These are phyloP conservation scores for Coemansia sp. DNA, from an alignment of 192 early-diverging fungal genomes.

Conservation along the genomic window DNA sequence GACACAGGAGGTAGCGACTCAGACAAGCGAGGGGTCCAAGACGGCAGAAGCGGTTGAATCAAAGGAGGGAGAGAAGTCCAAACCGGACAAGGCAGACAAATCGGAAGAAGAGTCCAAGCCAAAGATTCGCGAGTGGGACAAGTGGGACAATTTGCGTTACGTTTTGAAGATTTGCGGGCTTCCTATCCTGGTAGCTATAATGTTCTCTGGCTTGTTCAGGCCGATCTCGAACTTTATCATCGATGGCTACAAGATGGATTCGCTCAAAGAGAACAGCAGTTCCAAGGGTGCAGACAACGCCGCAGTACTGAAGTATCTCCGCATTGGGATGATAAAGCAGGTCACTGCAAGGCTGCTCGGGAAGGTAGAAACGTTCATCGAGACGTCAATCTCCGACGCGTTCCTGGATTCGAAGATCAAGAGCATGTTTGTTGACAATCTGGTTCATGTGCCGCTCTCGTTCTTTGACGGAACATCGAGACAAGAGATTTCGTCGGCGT, in stretches of 20 bases:
- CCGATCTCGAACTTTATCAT: constrained; percentile 27
- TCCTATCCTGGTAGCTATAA: constrained; percentile 7
- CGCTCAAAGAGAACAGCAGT: constrained; percentile 18
- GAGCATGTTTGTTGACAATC: constrained; percentile 19
- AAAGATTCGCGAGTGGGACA: constrained; percentile 25
- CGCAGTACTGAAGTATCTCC: constrained; percentile 25
- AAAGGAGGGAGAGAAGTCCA: background rate
- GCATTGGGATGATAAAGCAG: constrained; percentile 19
- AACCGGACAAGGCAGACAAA: background rate
- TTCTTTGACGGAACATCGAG: constrained; percentile 40
- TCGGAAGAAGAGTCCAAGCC: background rate
- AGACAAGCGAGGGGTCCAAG: background rate
- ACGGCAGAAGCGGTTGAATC: background rate
- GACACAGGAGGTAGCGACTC: background rate
- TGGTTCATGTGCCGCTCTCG: constrained; percentile 38
- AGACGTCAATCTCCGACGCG: background rate
- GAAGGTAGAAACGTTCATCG: constrained; percentile 4
- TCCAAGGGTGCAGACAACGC: background rate
- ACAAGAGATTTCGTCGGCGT: constrained; percentile 26
- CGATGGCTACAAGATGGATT: constrained; percentile 21
- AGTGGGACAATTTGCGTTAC: constrained; percentile 30
- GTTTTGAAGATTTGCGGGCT: constrained; percentile 30
- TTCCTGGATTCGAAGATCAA: constrained; percentile 19
- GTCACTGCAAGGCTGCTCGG: background rate
- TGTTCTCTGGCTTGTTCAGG: constrained; percentile 26